phyloP scores from a whole-genome alignment of 257 asterid genomes.

The Przewalskia tangutica region DNA sequence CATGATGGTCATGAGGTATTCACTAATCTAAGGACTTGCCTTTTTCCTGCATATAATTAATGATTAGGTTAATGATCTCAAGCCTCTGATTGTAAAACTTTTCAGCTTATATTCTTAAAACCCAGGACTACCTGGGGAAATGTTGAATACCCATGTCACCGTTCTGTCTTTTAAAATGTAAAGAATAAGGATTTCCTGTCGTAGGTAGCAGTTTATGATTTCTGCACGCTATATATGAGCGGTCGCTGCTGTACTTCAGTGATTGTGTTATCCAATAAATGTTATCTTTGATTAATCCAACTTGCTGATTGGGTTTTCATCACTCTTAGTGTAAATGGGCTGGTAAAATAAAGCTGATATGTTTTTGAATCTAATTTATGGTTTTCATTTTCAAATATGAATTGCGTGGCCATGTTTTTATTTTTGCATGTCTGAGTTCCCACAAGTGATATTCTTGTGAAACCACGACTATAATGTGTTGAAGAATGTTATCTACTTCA shows the following conservation, averaged over 20 bases:
- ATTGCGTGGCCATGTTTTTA: not conserved
- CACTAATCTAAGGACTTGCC: not conserved
- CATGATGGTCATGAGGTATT: constrained; percentile 94
- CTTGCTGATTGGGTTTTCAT: not conserved
- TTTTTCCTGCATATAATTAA: not conserved
- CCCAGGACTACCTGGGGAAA: not conserved
- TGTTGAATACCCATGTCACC: not conserved
- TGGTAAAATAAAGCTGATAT: not conserved
- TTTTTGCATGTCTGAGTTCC: not conserved
- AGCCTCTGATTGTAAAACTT: not conserved
- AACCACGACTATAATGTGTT: not conserved
- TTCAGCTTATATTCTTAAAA: not conserved
- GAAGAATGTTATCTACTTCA: not conserved
- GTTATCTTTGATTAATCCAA: not conserved
- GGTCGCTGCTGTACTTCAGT: not conserved
- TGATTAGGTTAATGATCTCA: not conserved
- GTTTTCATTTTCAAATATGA: not conserved
- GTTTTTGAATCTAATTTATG: not conserved
- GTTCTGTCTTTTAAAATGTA: not conserved
- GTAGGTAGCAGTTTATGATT: not conserved
- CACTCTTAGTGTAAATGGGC: not conserved
- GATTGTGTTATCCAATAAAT: not conserved
- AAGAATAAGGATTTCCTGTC: not conserved
- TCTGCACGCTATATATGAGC: not conserved
- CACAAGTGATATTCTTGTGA: not conserved